Conservation (phyloP, 257 asterid species). For the Rehmannia glutinosa region DNA sequence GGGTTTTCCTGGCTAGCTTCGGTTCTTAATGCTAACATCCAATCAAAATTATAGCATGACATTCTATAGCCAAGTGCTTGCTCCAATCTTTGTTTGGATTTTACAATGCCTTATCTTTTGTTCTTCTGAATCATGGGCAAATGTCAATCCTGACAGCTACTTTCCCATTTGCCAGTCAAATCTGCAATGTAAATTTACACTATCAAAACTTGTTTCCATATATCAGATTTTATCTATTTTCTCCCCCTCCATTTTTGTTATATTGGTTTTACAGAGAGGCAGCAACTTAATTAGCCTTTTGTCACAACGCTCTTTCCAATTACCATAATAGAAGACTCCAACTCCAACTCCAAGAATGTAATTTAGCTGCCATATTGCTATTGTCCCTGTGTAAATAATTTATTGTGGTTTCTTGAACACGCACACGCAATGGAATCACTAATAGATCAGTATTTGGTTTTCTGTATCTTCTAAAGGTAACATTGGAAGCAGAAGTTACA, state of each 20-base stretch:
- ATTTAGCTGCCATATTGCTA: background rate
- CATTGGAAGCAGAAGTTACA: constrained; percentile 94
- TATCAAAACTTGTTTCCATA: background rate
- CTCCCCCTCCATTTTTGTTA: background rate
- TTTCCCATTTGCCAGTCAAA: background rate
- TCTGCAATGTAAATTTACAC: background rate
- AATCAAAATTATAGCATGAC: background rate
- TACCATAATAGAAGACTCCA: background rate
- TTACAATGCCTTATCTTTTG: background rate
- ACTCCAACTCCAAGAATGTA: constrained; percentile 5
- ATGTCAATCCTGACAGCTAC: background rate
- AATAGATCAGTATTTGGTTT: background rate
- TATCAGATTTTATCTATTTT: too few relatives aligned
- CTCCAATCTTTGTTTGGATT: background rate
- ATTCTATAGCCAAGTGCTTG: background rate
- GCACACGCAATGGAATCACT: background rate
- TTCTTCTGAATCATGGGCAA: background rate
- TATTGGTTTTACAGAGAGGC: too few relatives aligned
- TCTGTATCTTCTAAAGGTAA: constrained; percentile 45
- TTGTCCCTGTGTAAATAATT: background rate
- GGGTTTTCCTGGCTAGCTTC: too few relatives aligned
- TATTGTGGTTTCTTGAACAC: background rate
- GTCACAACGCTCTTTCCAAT: background rate
- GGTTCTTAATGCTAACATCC: background rate
- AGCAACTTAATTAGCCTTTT: background rate